phyloP scores from a whole-genome alignment of 768 basidiomycete species.

The Suillus clintonianus region DNA sequence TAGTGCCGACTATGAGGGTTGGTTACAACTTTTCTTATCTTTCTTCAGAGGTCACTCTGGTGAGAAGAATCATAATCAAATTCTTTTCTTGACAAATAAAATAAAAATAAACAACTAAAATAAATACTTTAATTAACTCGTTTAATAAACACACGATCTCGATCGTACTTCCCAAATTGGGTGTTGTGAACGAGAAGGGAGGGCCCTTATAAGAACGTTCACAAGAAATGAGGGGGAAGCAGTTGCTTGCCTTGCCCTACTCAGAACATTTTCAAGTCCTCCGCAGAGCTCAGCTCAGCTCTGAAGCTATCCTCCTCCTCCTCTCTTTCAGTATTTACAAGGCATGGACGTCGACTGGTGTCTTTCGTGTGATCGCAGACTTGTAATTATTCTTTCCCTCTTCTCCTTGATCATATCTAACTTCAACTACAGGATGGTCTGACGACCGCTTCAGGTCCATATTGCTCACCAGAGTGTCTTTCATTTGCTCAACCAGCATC shows the following conservation, averaged over 20 bases:
- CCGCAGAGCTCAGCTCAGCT: background rate
- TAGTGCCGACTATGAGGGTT: no score
- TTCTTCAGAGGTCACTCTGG: no score
- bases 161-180: slow-evolving; percentile 14
- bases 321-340: background rate
- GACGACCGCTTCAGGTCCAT: slow-evolving; percentile 39
- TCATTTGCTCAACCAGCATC: slow-evolving; percentile 41
- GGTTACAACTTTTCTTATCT: no score
- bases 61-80: no score
- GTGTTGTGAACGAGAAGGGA: slow-evolving; percentile 19
- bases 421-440: slow-evolving; percentile 20
- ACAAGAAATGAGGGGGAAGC: background rate
- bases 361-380: slow-evolving; percentile 59
- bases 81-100: background rate
- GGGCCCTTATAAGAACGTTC: slow-evolving; percentile 29
- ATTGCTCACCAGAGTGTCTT: slow-evolving; percentile 55
- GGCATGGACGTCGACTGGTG: slow-evolving; percentile 73
- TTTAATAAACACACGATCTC: slow-evolving; percentile 30
- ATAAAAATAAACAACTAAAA: slow-evolving; percentile 9
- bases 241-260: slow-evolving; percentile 17
- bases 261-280: slow-evolving; percentile 17
- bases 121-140: slow-evolving; percentile 26
- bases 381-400: slow-evolving; percentile 42
- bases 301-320: background rate
- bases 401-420: slow-evolving; percentile 1